phyloP scores from a whole-genome alignment of 495 filamentous ascomycete genomes.

The Neurospora africana region DNA sequence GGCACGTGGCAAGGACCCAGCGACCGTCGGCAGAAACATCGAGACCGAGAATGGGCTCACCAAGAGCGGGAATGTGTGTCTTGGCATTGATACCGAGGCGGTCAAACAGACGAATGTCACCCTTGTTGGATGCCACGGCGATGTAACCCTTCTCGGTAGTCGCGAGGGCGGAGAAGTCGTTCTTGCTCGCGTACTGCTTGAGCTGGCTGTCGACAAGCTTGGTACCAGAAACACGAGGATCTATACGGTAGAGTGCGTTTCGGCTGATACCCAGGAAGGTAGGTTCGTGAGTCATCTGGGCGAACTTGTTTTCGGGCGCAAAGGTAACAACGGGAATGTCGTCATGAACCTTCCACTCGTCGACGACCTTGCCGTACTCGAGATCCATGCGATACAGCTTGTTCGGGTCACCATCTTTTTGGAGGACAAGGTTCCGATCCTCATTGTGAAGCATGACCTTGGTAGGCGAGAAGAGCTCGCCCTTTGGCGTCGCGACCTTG shows the following conservation, averaged over 20 bases:
- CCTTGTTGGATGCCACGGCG: slow-evolving; percentile 93
- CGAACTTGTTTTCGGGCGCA: slow-evolving; percentile 92
- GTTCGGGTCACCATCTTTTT: slow-evolving; percentile 76
- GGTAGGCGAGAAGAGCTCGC: slow-evolving; percentile 82
- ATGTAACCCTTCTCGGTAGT: slow-evolving; percentile 95
- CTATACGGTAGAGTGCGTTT: slow-evolving; percentile 89
- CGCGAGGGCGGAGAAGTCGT: slow-evolving; percentile 86
- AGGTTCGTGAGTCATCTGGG: slow-evolving; percentile 92
- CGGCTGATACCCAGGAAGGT: slow-evolving; percentile 86
- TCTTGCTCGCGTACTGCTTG: slow-evolving; percentile 94
- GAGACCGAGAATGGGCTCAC: slow-evolving; percentile 87
- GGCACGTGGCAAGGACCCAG: slow-evolving; percentile 90
- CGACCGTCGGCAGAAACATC: slow-evolving; percentile 91
- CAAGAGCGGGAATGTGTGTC: slow-evolving; percentile 89
- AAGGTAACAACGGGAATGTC: slow-evolving; percentile 88
- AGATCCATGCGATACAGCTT: slow-evolving; percentile 96
- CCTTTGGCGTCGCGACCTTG: slow-evolving; percentile 82
- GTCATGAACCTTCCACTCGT: slow-evolving; percentile 99
- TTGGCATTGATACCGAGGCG: slow-evolving; percentile 94
- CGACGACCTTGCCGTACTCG: slow-evolving; percentile 96
- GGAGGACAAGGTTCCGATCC: slow-evolving; percentile 86
- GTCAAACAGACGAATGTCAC: slow-evolving; percentile 94
- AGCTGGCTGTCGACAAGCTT: slow-evolving; percentile 88
- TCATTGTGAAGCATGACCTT: slow-evolving; percentile 97
- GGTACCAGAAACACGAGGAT: slow-evolving; percentile 79